A percentile compares a stretch with the other conserved stretches of the same genome.
phyloP scores from a whole-genome alignment of 768 basidiomycete genomes.

The Auriscalpium microsporum region DNA sequence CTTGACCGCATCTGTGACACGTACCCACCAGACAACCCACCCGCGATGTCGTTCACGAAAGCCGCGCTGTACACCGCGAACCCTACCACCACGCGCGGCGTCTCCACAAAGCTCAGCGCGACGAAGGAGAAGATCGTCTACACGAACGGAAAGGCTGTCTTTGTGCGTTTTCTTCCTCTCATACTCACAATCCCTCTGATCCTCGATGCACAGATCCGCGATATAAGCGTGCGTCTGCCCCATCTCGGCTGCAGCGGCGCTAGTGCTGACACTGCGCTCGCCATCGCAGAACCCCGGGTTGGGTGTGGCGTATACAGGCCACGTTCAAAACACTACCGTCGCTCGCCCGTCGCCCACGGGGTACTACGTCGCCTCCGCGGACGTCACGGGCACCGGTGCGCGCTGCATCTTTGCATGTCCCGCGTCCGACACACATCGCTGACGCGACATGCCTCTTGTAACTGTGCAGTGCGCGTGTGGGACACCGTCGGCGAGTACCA shows the following conservation, averaged over 20 bases:
- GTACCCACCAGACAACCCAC: background rate
- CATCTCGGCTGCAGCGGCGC: background rate
- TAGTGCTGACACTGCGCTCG: slow-evolving; percentile 1
- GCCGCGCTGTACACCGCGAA: slow-evolving; percentile 55
- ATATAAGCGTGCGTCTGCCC: slow-evolving; percentile 10
- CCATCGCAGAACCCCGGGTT: slow-evolving; percentile 53
- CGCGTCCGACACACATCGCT: background rate
- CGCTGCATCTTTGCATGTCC: background rate
- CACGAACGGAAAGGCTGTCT: slow-evolving; percentile 73
- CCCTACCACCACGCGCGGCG: slow-evolving; percentile 58
- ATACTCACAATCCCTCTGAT: background rate
- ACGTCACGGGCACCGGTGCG: slow-evolving; percentile 71
- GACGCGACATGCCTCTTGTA: background rate
- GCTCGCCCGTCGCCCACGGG: slow-evolving; percentile 90
- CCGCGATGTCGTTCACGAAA: slow-evolving; percentile 42
- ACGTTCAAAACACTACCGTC: slow-evolving; percentile 78
- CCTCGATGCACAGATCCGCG: slow-evolving; percentile 7
- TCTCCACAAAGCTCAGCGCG: slow-evolving; percentile 63
- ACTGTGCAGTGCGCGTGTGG: slow-evolving; percentile 72
- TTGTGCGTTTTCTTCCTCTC: slow-evolving; percentile 43
- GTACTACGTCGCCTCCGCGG: slow-evolving; percentile 91
- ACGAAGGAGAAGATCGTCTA: slow-evolving; percentile 80
- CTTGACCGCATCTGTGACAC: slow-evolving; percentile 3
- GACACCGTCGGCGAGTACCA: slow-evolving; percentile 85
- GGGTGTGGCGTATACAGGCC: slow-evolving; percentile 64